A percentile compares a stretch with the other conserved stretches of the same genome.
phyloP scores from a whole-genome alignment of 495 filamentous ascomycete species.

The Margaritispora aquatica region DNA sequence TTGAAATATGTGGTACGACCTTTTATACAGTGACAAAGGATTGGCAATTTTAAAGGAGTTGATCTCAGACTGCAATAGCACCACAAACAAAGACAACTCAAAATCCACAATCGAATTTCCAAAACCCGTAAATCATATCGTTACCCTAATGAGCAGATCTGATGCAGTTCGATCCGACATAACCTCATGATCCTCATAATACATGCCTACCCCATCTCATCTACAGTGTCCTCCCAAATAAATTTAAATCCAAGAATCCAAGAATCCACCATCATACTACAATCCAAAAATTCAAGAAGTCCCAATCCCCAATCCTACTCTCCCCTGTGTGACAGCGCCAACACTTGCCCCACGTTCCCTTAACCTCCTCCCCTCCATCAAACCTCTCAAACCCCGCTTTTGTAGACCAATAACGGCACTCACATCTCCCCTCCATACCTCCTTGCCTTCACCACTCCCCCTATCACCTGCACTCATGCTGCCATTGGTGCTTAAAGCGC shows the following conservation, averaged over 20 bases:
- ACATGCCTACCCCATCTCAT: not conserved
- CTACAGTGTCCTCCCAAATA: not conserved
- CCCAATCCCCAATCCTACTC: constrained; percentile 16
- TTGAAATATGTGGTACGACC: too few relatives aligned
- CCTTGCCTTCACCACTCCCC: constrained; percentile 57
- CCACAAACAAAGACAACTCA: too few relatives aligned
- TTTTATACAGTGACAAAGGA: too few relatives aligned
- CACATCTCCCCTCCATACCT: constrained; percentile 77
- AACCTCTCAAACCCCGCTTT: constrained; percentile 81
- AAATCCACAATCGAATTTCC: not conserved
- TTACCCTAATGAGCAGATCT: not conserved
- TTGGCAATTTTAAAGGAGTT: too few relatives aligned
- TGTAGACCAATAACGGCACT: constrained; percentile 95
- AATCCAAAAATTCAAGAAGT: not conserved
- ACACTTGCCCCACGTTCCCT: constrained; percentile 54
- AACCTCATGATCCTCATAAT: not conserved
- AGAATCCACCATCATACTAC: not conserved
- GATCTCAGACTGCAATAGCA: too few relatives aligned
- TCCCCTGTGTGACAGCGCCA: not conserved
- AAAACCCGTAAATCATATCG: not conserved
- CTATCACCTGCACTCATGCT: constrained; percentile 17
- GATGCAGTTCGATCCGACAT: too few relatives aligned
- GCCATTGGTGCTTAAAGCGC: constrained; percentile 27
- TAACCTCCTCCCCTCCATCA: constrained; percentile 93
- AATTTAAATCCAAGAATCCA: too few relatives aligned